These are phyloP conservation scores for Leishmania turanica DNA, from an alignment of 208 protist species.

Conservation along the genomic window DNA sequence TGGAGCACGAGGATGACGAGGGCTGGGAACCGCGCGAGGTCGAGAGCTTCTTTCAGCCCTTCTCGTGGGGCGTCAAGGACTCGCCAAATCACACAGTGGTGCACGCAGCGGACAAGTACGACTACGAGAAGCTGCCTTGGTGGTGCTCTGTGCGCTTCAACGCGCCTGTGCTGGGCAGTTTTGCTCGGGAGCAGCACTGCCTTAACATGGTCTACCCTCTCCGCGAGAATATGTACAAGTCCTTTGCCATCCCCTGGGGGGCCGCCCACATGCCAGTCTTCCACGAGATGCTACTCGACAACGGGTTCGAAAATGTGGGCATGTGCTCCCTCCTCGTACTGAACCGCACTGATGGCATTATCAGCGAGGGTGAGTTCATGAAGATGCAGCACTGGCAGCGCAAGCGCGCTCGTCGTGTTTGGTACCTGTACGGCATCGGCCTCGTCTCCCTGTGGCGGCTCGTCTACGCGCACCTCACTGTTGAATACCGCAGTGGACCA, in stretches of 20 bases:
- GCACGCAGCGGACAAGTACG: slow-evolving; percentile 88
- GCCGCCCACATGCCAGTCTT: slow-evolving; percentile 87
- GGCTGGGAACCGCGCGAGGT: slow-evolving; percentile 84
- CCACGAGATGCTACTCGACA: slow-evolving; percentile 85
- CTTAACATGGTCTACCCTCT: slow-evolving; percentile 77
- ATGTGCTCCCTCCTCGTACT: slow-evolving; percentile 75
- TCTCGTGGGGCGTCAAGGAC: slow-evolving; percentile 86
- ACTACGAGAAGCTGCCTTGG: slow-evolving; percentile 83
- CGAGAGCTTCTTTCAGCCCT: slow-evolving; percentile 81
- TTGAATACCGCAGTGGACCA: slow-evolving; percentile 47
- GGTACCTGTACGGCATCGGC: slow-evolving; percentile 29
- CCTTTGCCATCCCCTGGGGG: slow-evolving; percentile 86
- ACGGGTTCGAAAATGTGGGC: slow-evolving; percentile 69
- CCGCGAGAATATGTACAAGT: slow-evolving; percentile 62
- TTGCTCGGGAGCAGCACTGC: slow-evolving; percentile 79
- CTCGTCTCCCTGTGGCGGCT: slow-evolving; percentile 29
- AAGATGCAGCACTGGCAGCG: slow-evolving; percentile 51
- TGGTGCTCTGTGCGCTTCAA: slow-evolving; percentile 86
- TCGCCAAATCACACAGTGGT: slow-evolving; percentile 78
- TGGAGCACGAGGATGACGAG: slow-evolving; percentile 75
- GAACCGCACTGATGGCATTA: slow-evolving; percentile 62
- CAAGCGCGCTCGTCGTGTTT: slow-evolving; percentile 27
- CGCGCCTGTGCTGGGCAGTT: slow-evolving; percentile 64
- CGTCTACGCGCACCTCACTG: slow-evolving; percentile 34
- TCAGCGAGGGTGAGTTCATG: slow-evolving; percentile 73